Evolutionary conservation across 208 protist genomes (phyloP), one percentile per base, ranked within the genome.

Genomic region (Jaenimonas drosophilae): DNA sequence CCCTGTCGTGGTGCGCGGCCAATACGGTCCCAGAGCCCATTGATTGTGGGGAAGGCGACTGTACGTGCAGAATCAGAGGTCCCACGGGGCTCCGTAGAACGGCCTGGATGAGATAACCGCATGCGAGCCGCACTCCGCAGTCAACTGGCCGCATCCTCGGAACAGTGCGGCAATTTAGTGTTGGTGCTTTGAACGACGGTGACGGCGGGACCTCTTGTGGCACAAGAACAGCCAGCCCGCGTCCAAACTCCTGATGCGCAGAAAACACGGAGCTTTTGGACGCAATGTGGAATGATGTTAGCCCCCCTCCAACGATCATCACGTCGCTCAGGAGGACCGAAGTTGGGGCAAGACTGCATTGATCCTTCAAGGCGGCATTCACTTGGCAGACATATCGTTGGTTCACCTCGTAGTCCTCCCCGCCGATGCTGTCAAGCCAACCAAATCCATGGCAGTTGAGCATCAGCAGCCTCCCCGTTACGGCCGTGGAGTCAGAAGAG

Each of bases 371-470:
- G 11, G 42, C 50, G 21, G 12, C n/a, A 39, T 76, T 60, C 31
- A 73, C 54, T 33, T 66, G 57, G 29, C 59, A 54, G 20, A 78
- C 62, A 20, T 31, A 48, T 12, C 57, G 66, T 27, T 49, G 45
- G 42, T 59, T 76, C 24, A 37, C 31, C 41, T 84, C 70, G 56
- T 84, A 78, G 59, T 69, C 66, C 20, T 61, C 64, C 32, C 46
- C 33, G 27, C 67, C 70, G 19, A 61, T 27, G 49, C 59, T 58
- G 43, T 84, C 68, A 21, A 76, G 42, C 66, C 70, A 79, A 21
- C 70, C 70, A 25, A 84, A 78, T 43, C 59, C 63, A 59, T 73
- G 65, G 61, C 75, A 84, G 59, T 84, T 84, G n/a, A 75, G 28
- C 28, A 78, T 39, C 21, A 76, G 40, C n/a, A 84, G 38, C 1